These are phyloP conservation scores for Polychaeton citri DNA, from an alignment of 2,329 filamentous ascomycete species.

Conservation along the genomic window DNA sequence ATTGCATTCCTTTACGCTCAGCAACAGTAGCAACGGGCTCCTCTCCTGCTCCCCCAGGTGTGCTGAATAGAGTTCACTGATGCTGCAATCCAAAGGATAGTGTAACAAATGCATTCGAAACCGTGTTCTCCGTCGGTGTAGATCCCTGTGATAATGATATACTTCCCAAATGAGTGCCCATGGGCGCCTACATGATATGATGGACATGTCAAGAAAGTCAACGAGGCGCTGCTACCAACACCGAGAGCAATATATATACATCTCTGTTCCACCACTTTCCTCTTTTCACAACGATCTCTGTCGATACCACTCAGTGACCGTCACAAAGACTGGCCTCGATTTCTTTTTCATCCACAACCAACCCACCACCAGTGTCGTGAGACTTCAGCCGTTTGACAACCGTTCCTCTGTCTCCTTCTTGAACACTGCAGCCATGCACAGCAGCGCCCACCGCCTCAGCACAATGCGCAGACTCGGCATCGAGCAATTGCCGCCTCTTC, in stretches of 20 bases:
- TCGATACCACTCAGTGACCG: too few species aligned
- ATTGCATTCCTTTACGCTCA: too few species aligned
- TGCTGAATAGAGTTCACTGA: not conserved
- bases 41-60: too few species aligned
- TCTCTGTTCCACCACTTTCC: not conserved
- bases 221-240: not conserved
- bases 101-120: not conserved
- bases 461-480: conserved; percentile 14
- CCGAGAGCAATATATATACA: not conserved
- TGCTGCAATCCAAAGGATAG: not conserved
- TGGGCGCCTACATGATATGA: not conserved
- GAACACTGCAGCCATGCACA: conserved; percentile 11
- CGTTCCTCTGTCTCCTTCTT: too few species aligned
- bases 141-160: conserved; percentile 1
- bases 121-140: not conserved
- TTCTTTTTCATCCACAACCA: too few species aligned
- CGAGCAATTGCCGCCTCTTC: conserved; percentile 15
- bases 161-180: not conserved
- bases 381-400: too few species aligned
- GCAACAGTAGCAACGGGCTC: too few species aligned
- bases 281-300: too few species aligned
- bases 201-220: not conserved
- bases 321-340: too few species aligned
- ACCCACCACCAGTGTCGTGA: too few species aligned
- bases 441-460: conserved; percentile 11